Evolutionary conservation across 2,329 filamentous ascomycete genomes (phyloP).

Genomic region (Fusarium nurragi): DNA sequence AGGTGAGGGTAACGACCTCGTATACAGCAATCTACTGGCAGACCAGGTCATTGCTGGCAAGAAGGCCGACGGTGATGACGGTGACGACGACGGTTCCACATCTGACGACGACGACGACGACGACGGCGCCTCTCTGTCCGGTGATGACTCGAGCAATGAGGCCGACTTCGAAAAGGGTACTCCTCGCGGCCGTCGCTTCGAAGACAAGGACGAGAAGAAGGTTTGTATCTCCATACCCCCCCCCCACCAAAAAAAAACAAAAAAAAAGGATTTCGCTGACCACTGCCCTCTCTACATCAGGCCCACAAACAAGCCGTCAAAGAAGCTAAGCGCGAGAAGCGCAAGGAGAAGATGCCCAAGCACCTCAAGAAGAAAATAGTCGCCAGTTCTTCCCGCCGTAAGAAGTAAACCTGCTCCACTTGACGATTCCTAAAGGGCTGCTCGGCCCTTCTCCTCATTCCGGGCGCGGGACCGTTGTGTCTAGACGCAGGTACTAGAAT

Average conservation of each 20-base stretch:
- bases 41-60: constrained; percentile 64
- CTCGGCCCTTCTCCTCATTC: background rate
- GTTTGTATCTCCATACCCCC: constrained; percentile 51
- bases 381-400: constrained; percentile 67
- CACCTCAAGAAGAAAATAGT: constrained; percentile 92
- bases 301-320: constrained; percentile 89
- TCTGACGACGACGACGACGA: constrained; percentile 59
- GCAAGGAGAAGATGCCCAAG: constrained; percentile 96
- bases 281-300: constrained; percentile 41
- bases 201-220: constrained; percentile 91
- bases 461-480: constrained; percentile 10
- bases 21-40: constrained; percentile 87
- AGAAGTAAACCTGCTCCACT: constrained; percentile 59
- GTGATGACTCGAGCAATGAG: constrained; percentile 58
- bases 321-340: constrained; percentile 92
- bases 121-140: constrained; percentile 59
- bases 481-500: constrained; percentile 11
- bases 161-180: constrained; percentile 70
- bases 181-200: constrained; percentile 84
- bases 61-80: constrained; percentile 51
- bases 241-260: too few relatives aligned
- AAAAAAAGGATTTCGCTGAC: constrained; percentile 39
- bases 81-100: constrained; percentile 49
- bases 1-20: constrained; percentile 78
- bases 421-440: constrained; percentile 1